Evolutionary conservation across 73 alveolate species (phyloP), one percentile per base, ranked within the genome.

Genomic region (Urostyla sp.): DNA sequence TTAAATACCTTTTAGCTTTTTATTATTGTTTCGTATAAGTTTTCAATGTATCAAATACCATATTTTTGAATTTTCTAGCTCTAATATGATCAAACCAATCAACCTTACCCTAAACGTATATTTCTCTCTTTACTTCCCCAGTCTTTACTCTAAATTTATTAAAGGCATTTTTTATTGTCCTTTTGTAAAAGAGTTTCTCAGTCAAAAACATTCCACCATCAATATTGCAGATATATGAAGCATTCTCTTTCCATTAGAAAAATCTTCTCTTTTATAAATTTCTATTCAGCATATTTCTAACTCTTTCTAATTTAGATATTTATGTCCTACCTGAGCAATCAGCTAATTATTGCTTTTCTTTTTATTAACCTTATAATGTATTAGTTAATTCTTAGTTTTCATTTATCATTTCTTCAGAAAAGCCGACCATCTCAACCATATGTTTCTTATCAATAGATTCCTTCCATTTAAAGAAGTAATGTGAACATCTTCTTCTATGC

Each of bases 381-480:
- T 73, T 73, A 52, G 50, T 7, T 27, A 81, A 3, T 24, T 81
- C 53, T 38, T 67, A 36, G 50, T 81, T 67, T 24, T 81, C 91
- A 18, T 54, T 57, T 45, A 38, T 48, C 44, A 69, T 15, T 28
- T 81, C 91, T 24, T 81, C 91, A 24, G 84, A 53, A 36, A 67
- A 43, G 23, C 24, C 30, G 40, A 67, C 49, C 27, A 81, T 26
- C 21, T 58, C 66, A 10, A 44, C 59, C 66, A 76, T 35, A 3
- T 60, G 74, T n/a, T 32, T 54, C 55, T 54, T 27, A 45, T 59
- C 82, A 48, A 59, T 45, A 2, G 24, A 11, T 20, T 61, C 79
- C 34, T 66, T 58, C 93, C 93, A 85, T 15, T 21, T 75, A 49
- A 59, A 59, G 34, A 85, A 35, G 26, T 80, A 67, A 0, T 81